phyloP scores from a whole-genome alignment of 2,329 filamentous ascomycete genomes.

The Acarospora socialis region DNA sequence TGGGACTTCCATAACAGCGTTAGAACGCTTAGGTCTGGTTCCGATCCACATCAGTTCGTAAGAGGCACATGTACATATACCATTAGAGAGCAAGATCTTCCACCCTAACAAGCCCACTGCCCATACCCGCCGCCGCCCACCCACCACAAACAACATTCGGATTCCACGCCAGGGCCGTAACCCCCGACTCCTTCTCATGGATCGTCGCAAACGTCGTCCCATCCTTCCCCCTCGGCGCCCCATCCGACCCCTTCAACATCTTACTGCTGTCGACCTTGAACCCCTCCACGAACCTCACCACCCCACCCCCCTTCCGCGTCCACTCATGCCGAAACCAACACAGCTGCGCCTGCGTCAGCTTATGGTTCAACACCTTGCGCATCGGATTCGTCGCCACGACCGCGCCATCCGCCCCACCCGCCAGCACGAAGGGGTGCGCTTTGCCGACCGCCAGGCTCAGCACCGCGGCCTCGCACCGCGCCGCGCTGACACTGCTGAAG shows the following conservation, averaged over 20 bases:
- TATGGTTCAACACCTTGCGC: conserved; percentile 10
- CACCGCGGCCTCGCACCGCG: conserved; percentile 22
- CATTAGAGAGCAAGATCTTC: conserved; percentile 45
- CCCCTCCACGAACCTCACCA: conserved; percentile 31
- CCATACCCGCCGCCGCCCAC: conserved; percentile 54
- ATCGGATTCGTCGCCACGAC: conserved; percentile 22
- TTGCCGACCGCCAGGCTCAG: conserved; percentile 33
- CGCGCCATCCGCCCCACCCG: conserved; percentile 38
- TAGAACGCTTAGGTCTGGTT: too few relatives aligned
- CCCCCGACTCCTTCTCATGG: conserved; percentile 48
- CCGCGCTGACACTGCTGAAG: conserved; percentile 29
- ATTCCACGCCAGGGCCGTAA: conserved; percentile 53
- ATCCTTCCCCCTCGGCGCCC: conserved; percentile 21
- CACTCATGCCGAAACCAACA: conserved; percentile 9
- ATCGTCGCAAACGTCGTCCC: conserved; percentile 23
- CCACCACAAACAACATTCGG: conserved; percentile 50
- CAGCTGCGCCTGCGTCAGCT: conserved; percentile 9
- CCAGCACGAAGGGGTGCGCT: conserved; percentile 40
- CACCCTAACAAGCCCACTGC: conserved; percentile 50
- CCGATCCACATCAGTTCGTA: too few relatives aligned
- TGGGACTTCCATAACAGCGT: too few relatives aligned
- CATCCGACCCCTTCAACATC: conserved; percentile 19
- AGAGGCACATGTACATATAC: background rate
- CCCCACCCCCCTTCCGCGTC: conserved; percentile 6
- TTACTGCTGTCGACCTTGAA: conserved; percentile 27